Evolutionary conservation across 805 yeast genomes (phyloP).

Genomic region (Ogataea siamensis): DNA sequence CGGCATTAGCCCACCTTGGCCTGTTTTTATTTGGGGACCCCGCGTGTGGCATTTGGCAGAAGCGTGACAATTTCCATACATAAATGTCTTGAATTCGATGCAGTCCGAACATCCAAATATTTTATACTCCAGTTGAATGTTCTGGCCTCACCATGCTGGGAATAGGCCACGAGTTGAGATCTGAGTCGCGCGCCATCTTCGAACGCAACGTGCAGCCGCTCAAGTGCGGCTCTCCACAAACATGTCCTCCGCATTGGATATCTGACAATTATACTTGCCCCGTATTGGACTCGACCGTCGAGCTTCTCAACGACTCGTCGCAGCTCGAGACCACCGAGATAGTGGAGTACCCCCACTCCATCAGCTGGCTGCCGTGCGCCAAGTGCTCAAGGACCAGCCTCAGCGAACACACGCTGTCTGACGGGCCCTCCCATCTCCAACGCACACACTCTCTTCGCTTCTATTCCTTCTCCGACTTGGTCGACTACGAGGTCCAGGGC

Average conservation of each 20-base stretch:
- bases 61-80: conserved; percentile 12
- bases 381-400: conserved; percentile 3
- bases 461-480: conserved; percentile 34
- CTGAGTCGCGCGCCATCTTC: conserved; percentile 7
- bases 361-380: conserved; percentile 1
- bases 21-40: conserved; percentile 4
- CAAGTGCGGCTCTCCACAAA: background rate
- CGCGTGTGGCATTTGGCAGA: conserved; percentile 6
- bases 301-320: conserved; percentile 56
- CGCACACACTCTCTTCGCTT: conserved; percentile 30
- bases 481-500: conserved; percentile 25
- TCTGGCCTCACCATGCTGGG: background rate
- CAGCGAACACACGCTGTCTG: background rate
- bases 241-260: conserved; percentile 29
- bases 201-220: conserved; percentile 16
- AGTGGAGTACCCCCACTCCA: conserved; percentile 39
- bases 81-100: conserved; percentile 4
- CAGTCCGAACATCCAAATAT: background rate
- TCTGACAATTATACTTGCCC: conserved; percentile 77
- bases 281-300: conserved; percentile 74
- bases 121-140: background rate
- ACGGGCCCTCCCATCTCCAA: background rate
- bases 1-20: background rate
- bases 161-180: background rate
- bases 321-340: conserved; percentile 71